phyloP scores from a whole-genome alignment of 192 early-diverging fungal species.

The Cetraspora pellucida region DNA sequence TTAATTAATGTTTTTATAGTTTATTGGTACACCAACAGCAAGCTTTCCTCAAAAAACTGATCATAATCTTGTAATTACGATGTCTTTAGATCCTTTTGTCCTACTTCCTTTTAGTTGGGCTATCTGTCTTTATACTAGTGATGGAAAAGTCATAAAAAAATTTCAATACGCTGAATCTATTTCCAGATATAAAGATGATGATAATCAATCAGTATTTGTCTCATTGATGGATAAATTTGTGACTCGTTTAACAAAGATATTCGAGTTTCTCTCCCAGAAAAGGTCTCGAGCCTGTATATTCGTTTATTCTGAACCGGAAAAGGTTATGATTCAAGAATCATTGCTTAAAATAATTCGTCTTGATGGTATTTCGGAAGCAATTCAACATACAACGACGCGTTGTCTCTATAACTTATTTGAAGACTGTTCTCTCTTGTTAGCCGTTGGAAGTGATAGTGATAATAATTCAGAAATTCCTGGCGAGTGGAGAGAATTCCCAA shows the following conservation, averaged over 20 bases:
- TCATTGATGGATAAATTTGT: slow-evolving; percentile 29
- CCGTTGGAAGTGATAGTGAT: neutral
- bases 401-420: slow-evolving; percentile 35
- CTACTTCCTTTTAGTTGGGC: slow-evolving; percentile 20
- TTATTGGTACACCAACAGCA: slow-evolving; percentile 4
- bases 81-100: slow-evolving; percentile 29
- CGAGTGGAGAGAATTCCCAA: slow-evolving; percentile 24
- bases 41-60: slow-evolving; percentile 13
- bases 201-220: neutral
- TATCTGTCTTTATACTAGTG: slow-evolving; percentile 18
- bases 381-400: neutral
- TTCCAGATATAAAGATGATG: slow-evolving; percentile 17
- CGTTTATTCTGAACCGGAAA: slow-evolving; percentile 28
- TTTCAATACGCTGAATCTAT: neutral
- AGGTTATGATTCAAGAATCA: slow-evolving; percentile 15
- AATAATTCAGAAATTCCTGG: neutral
- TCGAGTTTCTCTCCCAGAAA: slow-evolving; percentile 1
- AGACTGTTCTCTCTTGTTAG: slow-evolving; percentile 22
- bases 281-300: slow-evolving; percentile 28
- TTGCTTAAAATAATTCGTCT: slow-evolving; percentile 12
- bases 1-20: neutral
- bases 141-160: slow-evolving; percentile 1
- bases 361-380: neutral
- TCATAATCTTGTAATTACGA: slow-evolving; percentile 32
- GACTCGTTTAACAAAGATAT: slow-evolving; percentile 14